phyloP scores from a whole-genome alignment of 192 early-diverging fungal species.

The Phycomyces nitens region DNA sequence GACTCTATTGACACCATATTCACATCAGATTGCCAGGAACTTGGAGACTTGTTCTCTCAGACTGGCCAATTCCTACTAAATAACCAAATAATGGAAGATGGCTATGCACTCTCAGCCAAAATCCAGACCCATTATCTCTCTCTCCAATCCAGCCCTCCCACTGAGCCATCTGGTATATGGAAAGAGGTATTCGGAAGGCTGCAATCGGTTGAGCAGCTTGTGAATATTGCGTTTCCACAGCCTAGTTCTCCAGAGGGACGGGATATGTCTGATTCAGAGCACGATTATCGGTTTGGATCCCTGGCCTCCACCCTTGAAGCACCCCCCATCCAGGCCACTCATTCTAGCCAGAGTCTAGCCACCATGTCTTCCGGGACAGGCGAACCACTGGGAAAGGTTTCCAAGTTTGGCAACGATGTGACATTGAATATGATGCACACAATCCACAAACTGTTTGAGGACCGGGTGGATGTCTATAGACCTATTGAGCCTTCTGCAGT shows the following conservation, averaged over 20 bases:
- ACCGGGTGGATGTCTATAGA: constrained; percentile 61
- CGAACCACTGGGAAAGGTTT: constrained; percentile 36
- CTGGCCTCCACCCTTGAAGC: constrained; percentile 5
- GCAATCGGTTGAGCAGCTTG: constrained; percentile 35
- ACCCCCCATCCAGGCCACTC: constrained; percentile 7
- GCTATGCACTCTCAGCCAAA: constrained; percentile 5
- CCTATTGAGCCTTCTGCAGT: constrained; percentile 48
- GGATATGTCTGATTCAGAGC: constrained; percentile 16
- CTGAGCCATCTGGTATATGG: constrained; percentile 36
- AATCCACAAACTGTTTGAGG: constrained; percentile 71
- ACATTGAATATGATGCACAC: constrained; percentile 42
- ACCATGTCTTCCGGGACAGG: constrained; percentile 32
- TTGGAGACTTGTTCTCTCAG: constrained; percentile 10
- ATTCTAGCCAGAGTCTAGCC: constrained; percentile 21
- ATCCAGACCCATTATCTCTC: constrained; percentile 16
- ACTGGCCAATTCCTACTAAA: constrained; percentile 19
- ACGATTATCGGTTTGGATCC: constrained; percentile 9
- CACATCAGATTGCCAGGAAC: not conserved
- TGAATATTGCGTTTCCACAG: constrained; percentile 36
- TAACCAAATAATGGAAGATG: constrained; percentile 20
- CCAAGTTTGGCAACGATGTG: constrained; percentile 34
- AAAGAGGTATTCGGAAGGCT: constrained; percentile 29
- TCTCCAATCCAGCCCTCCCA: not conserved
- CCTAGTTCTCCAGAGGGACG: not conserved
- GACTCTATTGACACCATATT: no score